Percentiles rank a stretch among this genome's conserved stretches.
Evolutionary conservation across 2,329 filamentous ascomycete species (phyloP).

Genomic region (Trichoderma afroharzianum): DNA sequence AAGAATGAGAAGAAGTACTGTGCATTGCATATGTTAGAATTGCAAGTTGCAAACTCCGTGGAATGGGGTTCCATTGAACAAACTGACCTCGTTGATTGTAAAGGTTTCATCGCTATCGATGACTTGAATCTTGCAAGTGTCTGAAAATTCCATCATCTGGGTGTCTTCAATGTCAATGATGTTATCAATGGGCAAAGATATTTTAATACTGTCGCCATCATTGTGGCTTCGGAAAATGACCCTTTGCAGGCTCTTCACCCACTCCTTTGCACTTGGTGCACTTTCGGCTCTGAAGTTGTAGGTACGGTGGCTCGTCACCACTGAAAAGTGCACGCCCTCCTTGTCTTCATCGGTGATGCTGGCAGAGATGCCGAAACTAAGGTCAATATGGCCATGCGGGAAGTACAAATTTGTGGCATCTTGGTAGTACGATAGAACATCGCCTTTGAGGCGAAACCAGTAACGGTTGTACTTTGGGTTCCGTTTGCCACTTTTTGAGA

Average conservation of each 20-base stretch:
- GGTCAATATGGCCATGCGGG: constrained; percentile 84
- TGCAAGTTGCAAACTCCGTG: constrained; percentile 44
- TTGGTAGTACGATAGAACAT: constrained; percentile 85
- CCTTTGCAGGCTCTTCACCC: constrained; percentile 90
- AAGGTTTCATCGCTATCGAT: constrained; percentile 93
- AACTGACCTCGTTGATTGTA: constrained; percentile 84
- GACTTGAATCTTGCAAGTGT: constrained; percentile 89
- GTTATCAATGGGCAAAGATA: constrained; percentile 83
- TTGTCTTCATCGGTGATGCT: constrained; percentile 72
- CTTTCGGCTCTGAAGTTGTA: constrained; percentile 91
- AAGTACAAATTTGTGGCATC: constrained; percentile 86
- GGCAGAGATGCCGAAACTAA: constrained; percentile 89
- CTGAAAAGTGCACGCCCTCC: constrained; percentile 71
- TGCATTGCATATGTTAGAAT: background rate
- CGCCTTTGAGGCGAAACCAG: constrained; percentile 90
- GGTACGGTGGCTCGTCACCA: constrained; percentile 76
- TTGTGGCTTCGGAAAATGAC: constrained; percentile 96
- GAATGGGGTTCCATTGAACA: constrained; percentile 65
- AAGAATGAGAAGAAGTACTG: constrained; percentile 98
- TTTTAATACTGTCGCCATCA: constrained; percentile 95
- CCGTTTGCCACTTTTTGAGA: constrained; percentile 82
- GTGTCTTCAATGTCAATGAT: constrained; percentile 91
- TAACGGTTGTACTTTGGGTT: constrained; percentile 86
- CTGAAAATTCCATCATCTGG: constrained; percentile 83
- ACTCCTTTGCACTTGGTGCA: constrained; percentile 83